Evolutionary conservation across 345 rosid species (phyloP).

Genomic region (Eucalyptus fibrosa): DNA sequence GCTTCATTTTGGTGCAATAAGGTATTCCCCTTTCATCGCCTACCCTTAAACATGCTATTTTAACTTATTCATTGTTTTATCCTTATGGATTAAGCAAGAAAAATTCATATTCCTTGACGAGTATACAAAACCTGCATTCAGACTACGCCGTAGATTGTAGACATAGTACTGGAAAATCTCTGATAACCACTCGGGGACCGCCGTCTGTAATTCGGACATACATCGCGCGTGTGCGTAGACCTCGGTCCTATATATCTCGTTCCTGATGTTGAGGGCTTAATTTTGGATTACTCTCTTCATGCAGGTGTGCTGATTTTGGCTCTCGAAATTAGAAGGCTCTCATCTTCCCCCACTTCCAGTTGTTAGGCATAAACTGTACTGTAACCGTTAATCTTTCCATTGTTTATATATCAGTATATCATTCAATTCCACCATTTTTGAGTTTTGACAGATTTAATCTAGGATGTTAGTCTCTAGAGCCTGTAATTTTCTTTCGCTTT

Average conservation of each 20-base stretch:
- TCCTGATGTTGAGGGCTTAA: background rate
- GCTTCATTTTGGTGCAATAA: background rate
- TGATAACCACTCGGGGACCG: background rate
- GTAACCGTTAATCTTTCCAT: background rate
- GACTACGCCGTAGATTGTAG: background rate
- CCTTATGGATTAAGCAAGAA: background rate
- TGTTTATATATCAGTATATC: background rate
- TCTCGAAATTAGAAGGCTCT: background rate
- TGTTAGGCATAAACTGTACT: background rate
- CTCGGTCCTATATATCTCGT: background rate
- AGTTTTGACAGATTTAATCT: background rate
- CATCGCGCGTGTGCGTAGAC: rapidly evolving
- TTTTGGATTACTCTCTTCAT: background rate
- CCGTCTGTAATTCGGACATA: background rate
- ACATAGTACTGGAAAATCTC: background rate
- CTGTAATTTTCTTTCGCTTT: background rate
- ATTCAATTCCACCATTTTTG: background rate
- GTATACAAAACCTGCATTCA: background rate
- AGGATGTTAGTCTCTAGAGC: background rate
- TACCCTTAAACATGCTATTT: background rate
- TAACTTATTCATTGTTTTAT: background rate
- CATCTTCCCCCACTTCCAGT: background rate
- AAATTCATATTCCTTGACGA: background rate
- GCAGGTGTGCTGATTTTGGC: background rate
- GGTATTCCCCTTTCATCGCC: background rate